Evolutionary conservation across 805 yeast species (phyloP), one percentile per base, ranked within the genome.

Genomic region (Cyberlindnera nakhonratchasimensis): DNA sequence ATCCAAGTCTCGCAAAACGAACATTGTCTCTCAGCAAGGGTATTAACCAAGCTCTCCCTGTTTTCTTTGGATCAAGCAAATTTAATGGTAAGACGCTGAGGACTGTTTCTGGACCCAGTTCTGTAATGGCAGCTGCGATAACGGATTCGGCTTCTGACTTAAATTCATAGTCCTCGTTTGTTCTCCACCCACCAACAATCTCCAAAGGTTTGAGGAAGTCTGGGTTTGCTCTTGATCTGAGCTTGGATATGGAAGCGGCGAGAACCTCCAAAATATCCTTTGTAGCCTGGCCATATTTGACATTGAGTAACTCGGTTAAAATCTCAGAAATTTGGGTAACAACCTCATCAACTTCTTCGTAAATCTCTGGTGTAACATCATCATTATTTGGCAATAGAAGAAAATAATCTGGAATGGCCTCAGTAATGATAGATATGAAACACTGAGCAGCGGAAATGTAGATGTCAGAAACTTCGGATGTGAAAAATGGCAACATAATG

Each of bases 1-100:
- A 86, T 0, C 74, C 67, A 42, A 93, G 68, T 35, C 74, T 71
- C 2, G 97, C 83, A 54, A 79, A 75, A 54, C 81, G 75, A 21
- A 88, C 84, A 55, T 86, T 80, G 55, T 90, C 97, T 66, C 97
- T 82, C 47, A 93, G 73, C 25, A 93, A 61, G 10, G 99, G 99
- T 50, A 93, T 73, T 54, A 93, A 59, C 97, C 98, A 93, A 34
- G 97, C 97, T 60, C 98, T 78, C 34, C 97, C 97, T n/a, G 81
- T 74, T 32, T 73, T 71, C 24, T 67, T 64, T 20, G 68, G 53
- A 34, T 74, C 73, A 23, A 72, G 70, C 54, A 93, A 71, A 58
- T 91, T 88, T 57, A 93, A 70, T 6, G 99, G 98, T 25, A 93
- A 70, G 5, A 75, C 68, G 34, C 76, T 64, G 47, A 91, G 66